Base-by-base conservation (phyloP, 345 rosid genomes). In the Clausena lansium region DNA sequence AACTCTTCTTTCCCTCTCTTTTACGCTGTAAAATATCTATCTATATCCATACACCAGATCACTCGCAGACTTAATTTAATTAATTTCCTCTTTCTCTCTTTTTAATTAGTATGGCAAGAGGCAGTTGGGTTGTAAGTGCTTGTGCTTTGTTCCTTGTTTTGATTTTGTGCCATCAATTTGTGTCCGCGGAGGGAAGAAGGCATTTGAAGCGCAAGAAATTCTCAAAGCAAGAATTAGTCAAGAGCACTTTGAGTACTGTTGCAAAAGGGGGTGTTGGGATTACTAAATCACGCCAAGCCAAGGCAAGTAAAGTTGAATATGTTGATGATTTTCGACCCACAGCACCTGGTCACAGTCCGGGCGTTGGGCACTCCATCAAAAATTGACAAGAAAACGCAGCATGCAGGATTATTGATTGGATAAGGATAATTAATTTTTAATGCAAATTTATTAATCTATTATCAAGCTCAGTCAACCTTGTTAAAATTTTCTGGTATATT, bases 251-350 rank as follows among this genome's bases (percentile, higher is more conserved):
- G 61, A 74, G 30, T 22, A 13, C 0, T 45, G 77, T 58, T 28
- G 62, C 68, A 62, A 70, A 73, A 54, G 71, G 63, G 75, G 77
- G 32, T 17, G 47, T 17, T 38, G 27, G 32, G 25, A 52, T 41
- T 9, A 20, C 14, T 6, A 45, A 67, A 6, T 57, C 74, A 54
- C 79, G 67, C 41, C 78, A 81, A 38, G 79, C 58, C 61, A 61
- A 39, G 74, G 39, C 77, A 11, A 77, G 75, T 54, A 74, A 81
- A 52, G 83, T 57, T 63, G 76, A 74, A 77, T 25, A 83, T 50
- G 71, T 81, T n/a, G 83, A 83, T 77, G 86, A 77, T 75, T 85
- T 85, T 82, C 78, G 86, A 76, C 88, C 88, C 24, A 85, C 88
- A 2, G 57, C 65, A 6, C 86, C 86, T 59, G 91, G 90, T 25